Base-by-base conservation (phyloP, 441 rosid species). In the Metrosideros polymorpha region DNA sequence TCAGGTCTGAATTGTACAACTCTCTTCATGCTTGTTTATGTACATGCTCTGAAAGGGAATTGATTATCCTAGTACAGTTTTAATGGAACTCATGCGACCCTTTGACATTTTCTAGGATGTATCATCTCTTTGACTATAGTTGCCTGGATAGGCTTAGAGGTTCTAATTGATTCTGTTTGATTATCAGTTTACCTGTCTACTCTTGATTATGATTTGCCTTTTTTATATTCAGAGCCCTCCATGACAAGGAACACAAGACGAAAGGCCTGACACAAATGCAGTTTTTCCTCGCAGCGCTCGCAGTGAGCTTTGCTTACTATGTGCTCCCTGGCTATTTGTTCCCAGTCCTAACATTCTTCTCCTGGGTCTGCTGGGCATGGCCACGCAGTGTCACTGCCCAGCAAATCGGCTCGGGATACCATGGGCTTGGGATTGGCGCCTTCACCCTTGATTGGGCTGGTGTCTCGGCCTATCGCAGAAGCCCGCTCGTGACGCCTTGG, bases 351-450 rank as follows among this genome's bases (percentile, higher is more conserved):
- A 95, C 99, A 6, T 97, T 97, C 91, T 97, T 97, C 93, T 96
- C 99, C 15, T 97, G 99, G 99, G 97, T 96, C n/a, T 97, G 99
- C 87, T 97, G 98, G 99, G 94, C 77, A 43, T 95, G 96, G 97
- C 99, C 99, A 6, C 85, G 84, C 55, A 95, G 93, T 90, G 91
- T 96, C 90, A 94, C 98, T 9, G 99, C 99, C 56, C 99, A 97
- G 88, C 99, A 97, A 84, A 86, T 97, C 12, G 99, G 99, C 4
- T 97, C 99, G 4, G 99, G 97, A 18, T 95, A 96, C 94, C 97
- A 97, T 75, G 99, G 99, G 18, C 98, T 97, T 0, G 99, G 99
- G 2, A 83, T 96, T 10, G 99, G 99, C 53, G 98, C 99, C 12
- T 96, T 96, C 87, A 95, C 98, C 84, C 92, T 97, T 45, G 99